Base-by-base conservation (phyloP, 805 yeast genomes). In the Candida vartiovaarae region DNA sequence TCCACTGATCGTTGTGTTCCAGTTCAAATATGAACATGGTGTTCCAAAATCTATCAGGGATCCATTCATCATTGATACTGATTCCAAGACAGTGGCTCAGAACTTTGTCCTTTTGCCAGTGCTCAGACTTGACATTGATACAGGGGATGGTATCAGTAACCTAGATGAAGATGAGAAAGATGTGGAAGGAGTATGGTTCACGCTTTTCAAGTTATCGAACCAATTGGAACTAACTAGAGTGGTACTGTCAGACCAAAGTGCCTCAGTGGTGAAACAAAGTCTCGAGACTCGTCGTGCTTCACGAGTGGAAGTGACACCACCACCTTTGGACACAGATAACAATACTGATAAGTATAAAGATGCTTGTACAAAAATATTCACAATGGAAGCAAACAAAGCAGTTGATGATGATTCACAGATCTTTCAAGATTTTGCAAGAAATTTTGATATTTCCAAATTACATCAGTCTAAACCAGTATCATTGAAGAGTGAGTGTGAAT, bases 21-120 rank as follows among this genome's bases (percentile, higher is more conserved):
- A 66, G 26, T 67, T 72, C 48, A 65, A 65, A 8, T 31, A 55
- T 23, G 56, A 49, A 9, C 57, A 60, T 25, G 67, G 61, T 0
- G 46, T 60, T 9, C 75, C 77, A 0, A 59, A 55, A 29, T 63
- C 70, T 5, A 43, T 63, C 6, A 60, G 61, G 35, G 76, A 72
- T 47, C 71, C 72, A 3, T 58, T 57, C 28, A 39, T 53, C 27
- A 26, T 54, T 7, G 46, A 42, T 4, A 32, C 34, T 6, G 47
- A 42, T 20, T 10, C 28, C 8, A 38, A 20, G 30, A 38, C 45
- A 27, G 45, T 27, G 5, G 38, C 36, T 3, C 39, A 36, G 5
- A 32, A 37, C 15, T 32, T 35, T 27, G n/a, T 34, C 3, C 28
- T 53, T 3, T 9, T 39, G 2, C 53, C 54, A 3, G 20, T 43